These are phyloP conservation scores for Zygotorulaspora danielsina DNA, from an alignment of 805 yeast genomes.

Conservation along the genomic window DNA sequence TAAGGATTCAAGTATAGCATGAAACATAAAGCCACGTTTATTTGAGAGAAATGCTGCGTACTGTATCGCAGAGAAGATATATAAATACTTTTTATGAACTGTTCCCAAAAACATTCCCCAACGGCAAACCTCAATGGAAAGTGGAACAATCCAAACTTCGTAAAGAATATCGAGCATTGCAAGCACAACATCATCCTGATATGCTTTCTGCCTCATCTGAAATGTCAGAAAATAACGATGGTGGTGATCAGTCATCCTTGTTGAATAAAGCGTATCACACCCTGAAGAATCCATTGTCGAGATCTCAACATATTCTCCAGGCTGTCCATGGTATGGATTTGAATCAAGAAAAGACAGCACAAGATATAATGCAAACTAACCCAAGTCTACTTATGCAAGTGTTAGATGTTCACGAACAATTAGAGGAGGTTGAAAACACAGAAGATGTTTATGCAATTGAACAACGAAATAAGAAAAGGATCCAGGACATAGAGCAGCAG, in stretches of 20 bases:
- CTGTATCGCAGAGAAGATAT: conserved; percentile 11
- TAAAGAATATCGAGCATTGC: conserved; percentile 70
- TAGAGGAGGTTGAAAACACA: conserved; percentile 61
- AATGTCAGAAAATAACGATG: conserved; percentile 1
- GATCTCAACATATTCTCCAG: conserved; percentile 60
- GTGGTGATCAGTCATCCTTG: conserved; percentile 41
- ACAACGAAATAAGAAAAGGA: conserved; percentile 53
- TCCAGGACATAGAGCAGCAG: conserved; percentile 41
- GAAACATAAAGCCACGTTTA: too few species aligned
- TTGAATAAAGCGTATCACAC: conserved; percentile 77
- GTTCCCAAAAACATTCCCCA: conserved; percentile 73
- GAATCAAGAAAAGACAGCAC: conserved; percentile 52
- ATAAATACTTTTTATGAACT: conserved; percentile 48
- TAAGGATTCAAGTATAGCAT: too few species aligned
- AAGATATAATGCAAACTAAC: conserved; percentile 43
- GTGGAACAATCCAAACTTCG: conserved; percentile 56
- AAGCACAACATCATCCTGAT: conserved; percentile 82
- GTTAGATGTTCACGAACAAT: conserved; percentile 76
- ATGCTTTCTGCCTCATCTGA: conserved; percentile 29
- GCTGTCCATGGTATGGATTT: conserved; percentile 48
- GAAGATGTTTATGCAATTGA: conserved; percentile 53
- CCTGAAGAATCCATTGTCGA: conserved; percentile 59
- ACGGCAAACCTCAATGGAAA: conserved; percentile 63
- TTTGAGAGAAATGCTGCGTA: conserved; percentile 10
- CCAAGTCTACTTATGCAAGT: conserved; percentile 67